Conservation (phyloP, 495 filamentous ascomycete species). For the Lasiosphaeria hispida region DNA sequence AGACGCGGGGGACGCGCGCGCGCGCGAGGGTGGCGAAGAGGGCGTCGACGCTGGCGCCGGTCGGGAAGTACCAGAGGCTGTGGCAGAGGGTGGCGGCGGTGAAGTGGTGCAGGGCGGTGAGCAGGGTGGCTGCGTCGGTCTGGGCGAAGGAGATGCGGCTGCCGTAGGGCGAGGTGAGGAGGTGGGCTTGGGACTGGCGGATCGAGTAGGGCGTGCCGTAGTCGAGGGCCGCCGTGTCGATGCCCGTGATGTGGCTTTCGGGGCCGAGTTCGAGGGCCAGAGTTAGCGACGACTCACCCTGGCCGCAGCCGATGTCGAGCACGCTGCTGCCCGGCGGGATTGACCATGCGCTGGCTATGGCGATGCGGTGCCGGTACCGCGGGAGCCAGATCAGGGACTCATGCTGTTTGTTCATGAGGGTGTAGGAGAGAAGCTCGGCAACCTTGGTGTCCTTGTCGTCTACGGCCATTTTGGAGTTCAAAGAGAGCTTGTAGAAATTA, state of each 20-base stretch:
- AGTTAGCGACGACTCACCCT: conserved; percentile 44
- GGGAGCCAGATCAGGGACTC: not conserved
- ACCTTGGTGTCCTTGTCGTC: too few species aligned
- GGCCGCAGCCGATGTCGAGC: conserved; percentile 51
- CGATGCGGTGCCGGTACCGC: conserved; percentile 1
- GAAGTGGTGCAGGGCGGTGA: not conserved
- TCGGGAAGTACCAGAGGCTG: conserved; percentile 46
- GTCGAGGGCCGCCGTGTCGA: conserved; percentile 45
- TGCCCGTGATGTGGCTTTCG: conserved; percentile 36
- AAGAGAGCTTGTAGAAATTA: too few species aligned
- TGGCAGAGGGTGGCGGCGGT: conserved; percentile 23
- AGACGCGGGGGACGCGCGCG: conserved; percentile 23
- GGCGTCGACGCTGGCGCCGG: conserved; percentile 22
- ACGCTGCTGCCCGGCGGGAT: conserved; percentile 38
- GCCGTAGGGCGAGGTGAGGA: conserved; percentile 31
- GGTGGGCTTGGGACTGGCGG: conserved; percentile 17
- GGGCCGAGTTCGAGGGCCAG: conserved; percentile 45
- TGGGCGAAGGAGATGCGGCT: conserved; percentile 37
- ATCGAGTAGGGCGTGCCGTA: conserved; percentile 38
- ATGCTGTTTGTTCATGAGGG: too few species aligned
- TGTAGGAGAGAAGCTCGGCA: too few species aligned
- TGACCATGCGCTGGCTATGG: not conserved
- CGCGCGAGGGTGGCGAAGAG: conserved; percentile 28
- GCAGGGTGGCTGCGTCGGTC: conserved; percentile 25
- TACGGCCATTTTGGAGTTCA: too few species aligned